Base-by-base conservation (phyloP, 192 early-diverging fungal species). In the Backusella morwellensis region DNA sequence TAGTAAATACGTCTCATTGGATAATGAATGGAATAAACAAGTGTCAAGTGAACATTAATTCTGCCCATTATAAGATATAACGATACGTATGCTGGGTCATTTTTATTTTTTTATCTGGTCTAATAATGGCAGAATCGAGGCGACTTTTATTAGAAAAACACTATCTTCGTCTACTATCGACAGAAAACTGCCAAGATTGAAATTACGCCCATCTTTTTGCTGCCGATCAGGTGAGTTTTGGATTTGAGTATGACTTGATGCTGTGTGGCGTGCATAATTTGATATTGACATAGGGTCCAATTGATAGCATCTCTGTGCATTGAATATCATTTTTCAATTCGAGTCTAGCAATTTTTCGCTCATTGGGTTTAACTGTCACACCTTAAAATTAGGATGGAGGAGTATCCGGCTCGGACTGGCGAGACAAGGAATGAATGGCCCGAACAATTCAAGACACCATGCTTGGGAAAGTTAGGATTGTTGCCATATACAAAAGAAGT, bases 111-210 rank as follows among this genome's bases (percentile, higher is more conserved):
- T 41, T 67, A 73, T 87, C 89, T 17, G 90, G 86, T 21, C 89
- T 78, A 72, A 87, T 87, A 42, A 88, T 78, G 8, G 89, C 89
- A n/a, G 90, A 87, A 77, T 91, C 89, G 26, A 91, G 68, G 34
- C 81, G 63, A 68, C 88, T 88, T 14, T 86, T 77, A 91, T 90
- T 72, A 91, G 87, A 67, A 91, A 83, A 15, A 91, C 80, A 29
- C 83, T 86, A 23, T 87, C 80, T 66, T 89, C 90, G 79, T 91
- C 90, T 14, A 91, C 78, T 72, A 85, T 85, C 72, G 84, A 84
- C 29, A 91, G 74, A 38, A 91, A 83, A 17, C 84, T 83, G 4
- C 88, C 86, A 9, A 90, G 77, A 44, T 75, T 81, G 56, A 86
- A 81, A 12, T 42, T 21, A 41, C 68, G 41, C n/a, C 14, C 23